Percentiles rank a stretch among this genome's conserved stretches.
These are phyloP conservation scores for Schizophyllum commune DNA, from an alignment of 1,284 basidiomycete genomes.

Conservation along the genomic window DNA sequence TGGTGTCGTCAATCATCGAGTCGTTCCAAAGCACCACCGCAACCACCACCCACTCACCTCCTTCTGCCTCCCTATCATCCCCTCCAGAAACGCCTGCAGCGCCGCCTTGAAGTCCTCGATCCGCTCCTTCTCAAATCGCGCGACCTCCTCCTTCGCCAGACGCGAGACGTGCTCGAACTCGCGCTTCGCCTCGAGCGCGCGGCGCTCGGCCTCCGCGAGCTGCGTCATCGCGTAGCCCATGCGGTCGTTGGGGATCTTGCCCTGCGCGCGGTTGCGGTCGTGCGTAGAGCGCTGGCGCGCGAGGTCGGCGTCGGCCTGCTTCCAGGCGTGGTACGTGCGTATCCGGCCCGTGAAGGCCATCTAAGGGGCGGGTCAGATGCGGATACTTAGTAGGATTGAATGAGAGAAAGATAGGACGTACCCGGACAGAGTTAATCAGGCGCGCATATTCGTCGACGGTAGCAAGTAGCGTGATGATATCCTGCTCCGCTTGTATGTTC, in stretches of 20 bases:
- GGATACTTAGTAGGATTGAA: constrained; percentile 1
- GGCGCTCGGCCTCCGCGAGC: constrained; percentile 56
- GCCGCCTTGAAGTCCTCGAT: constrained; percentile 82
- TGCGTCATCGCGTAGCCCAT: constrained; percentile 63
- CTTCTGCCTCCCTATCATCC: constrained; percentile 77
- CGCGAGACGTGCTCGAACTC: constrained; percentile 41
- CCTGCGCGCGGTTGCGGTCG: constrained; percentile 75
- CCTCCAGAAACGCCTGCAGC: constrained; percentile 72
- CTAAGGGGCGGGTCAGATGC: constrained; percentile 26
- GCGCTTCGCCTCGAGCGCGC: constrained; percentile 2
- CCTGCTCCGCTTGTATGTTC: constrained; percentile 67
- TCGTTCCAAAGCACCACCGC: neutral
- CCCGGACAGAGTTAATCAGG: constrained; percentile 84
- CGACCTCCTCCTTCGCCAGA: constrained; percentile 86
- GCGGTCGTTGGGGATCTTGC: constrained; percentile 59
- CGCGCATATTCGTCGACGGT: constrained; percentile 91
- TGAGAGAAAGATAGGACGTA: constrained; percentile 28
- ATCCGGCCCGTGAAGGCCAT: constrained; percentile 83
- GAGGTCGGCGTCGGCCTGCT: constrained; percentile 71
- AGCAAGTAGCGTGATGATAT: constrained; percentile 70
- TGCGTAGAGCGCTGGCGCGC: constrained; percentile 66
- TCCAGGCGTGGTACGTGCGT: constrained; percentile 77
- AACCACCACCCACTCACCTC: constrained; percentile 41
- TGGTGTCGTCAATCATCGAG: neutral
- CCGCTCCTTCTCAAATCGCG: constrained; percentile 90